Conservation (phyloP, 768 basidiomycete genomes). For the Amanita pseudoporphyria region DNA sequence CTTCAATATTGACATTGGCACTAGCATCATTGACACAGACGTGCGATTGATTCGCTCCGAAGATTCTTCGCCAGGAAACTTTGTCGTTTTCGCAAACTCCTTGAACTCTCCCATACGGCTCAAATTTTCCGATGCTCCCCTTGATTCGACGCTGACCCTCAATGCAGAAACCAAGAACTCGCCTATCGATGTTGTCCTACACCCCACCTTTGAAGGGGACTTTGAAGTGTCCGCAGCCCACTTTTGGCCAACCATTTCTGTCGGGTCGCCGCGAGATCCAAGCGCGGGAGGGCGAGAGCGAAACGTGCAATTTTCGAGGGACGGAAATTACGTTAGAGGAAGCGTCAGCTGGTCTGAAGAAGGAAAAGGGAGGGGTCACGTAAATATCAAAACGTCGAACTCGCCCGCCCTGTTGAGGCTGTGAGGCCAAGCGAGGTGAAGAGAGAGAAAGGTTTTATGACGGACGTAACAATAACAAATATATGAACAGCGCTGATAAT, state of each 20-base stretch:
- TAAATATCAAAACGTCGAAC: constrained; percentile 2
- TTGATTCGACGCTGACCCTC: constrained; percentile 22
- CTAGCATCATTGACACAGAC: background rate
- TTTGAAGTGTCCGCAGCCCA: constrained; percentile 17
- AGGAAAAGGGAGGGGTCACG: constrained; percentile 1
- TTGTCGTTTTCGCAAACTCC: constrained; percentile 21
- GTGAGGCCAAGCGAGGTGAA: background rate
- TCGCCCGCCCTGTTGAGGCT: constrained; percentile 5
- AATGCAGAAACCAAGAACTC: constrained; percentile 23
- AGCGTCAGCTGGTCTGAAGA: constrained; percentile 9
- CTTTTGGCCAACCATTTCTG: background rate
- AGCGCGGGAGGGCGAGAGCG: constrained; percentile 4
- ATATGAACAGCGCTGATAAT: too few relatives aligned
- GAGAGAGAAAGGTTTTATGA: background rate
- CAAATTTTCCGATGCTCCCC: constrained; percentile 21
- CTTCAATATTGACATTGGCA: constrained; percentile 8
- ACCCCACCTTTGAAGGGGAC: constrained; percentile 28
- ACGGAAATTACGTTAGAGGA: background rate
- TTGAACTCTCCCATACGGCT: constrained; percentile 24
- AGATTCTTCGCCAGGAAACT: constrained; percentile 17
- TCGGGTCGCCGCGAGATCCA: constrained; percentile 2
- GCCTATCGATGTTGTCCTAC: constrained; percentile 22
- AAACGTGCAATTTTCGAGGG: background rate
- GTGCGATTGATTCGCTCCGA: background rate
- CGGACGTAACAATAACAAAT: background rate